phyloP scores from a whole-genome alignment of 2,329 filamentous ascomycete genomes.

The Nakataea oryzae region DNA sequence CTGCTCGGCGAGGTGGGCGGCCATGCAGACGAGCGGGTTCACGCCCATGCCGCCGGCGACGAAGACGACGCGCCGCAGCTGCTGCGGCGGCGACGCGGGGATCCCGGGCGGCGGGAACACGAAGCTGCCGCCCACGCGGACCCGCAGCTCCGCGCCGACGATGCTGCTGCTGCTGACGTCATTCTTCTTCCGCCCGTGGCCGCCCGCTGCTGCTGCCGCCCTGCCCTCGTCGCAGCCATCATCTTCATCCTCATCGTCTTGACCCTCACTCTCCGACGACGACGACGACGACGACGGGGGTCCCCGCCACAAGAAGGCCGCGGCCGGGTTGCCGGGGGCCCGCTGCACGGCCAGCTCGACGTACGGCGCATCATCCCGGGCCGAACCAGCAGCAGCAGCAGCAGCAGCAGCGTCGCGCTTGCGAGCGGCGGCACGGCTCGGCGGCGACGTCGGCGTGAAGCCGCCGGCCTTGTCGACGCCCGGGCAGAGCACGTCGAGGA shows the following conservation, averaged over 20 bases:
- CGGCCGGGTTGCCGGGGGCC: slow-evolving; percentile 60
- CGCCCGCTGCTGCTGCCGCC: not conserved
- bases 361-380: slow-evolving; percentile 30
- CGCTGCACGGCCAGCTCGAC: slow-evolving; percentile 72
- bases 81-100: slow-evolving; percentile 19
- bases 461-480: slow-evolving; percentile 61
- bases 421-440: slow-evolving; percentile 18
- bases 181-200: not conserved
- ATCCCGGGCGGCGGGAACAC: slow-evolving; percentile 57
- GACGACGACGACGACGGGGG: slow-evolving; percentile 13
- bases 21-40: slow-evolving; percentile 70
- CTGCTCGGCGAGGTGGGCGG: slow-evolving; percentile 45
- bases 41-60: slow-evolving; percentile 76
- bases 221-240: not conserved
- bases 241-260: not conserved
- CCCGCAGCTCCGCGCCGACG: slow-evolving; percentile 43
- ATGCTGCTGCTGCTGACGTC: slow-evolving; percentile 29
- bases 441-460: slow-evolving; percentile 78
- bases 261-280: too few species aligned
- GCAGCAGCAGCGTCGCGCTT: not conserved
- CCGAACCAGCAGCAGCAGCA: too few species aligned
- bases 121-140: slow-evolving; percentile 74
- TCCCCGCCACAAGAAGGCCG: slow-evolving; percentile 63
- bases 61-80: slow-evolving; percentile 53
- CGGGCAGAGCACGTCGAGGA: slow-evolving; percentile 76